Base-by-base conservation (phyloP, 2,329 filamentous ascomycete species). In the Colletotrichum tanaceti region DNA sequence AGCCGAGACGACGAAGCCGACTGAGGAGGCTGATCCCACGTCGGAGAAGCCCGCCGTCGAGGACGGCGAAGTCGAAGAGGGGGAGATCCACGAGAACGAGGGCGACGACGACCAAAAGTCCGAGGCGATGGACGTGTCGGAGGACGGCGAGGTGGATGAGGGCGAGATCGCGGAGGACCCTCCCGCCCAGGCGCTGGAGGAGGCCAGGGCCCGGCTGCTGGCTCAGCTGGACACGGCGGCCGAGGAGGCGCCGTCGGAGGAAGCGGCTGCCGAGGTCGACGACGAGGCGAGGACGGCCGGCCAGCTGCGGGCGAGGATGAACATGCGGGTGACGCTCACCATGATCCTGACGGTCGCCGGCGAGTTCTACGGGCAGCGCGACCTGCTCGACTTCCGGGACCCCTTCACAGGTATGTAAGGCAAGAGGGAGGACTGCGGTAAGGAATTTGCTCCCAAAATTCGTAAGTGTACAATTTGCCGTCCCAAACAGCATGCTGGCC, bases 281-380 rank as follows among this genome's bases (percentile, higher is more conserved):
- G 71, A 75, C 20, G 68, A 74, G 20, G 53, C 64, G 20, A 46
- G 64, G 20, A 61, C 38, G 16, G 35, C 55, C 41, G 72, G 71
- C 3, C 73, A 75, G 4, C 73, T 72, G 43, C 77, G 82, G n/a
- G 77, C 77, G 46, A 80, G 79, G 46, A 79, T 82, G 74, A 88
- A 86, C 76, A 84, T 84, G 82, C 84, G 87, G 35, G 91, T 89
- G n/a, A 94, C 93, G 47, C 84, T 98, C 41, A 94, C 97, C 79
- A 97, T 97, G 93, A 93, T 98, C 61, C 83, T 98, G 73, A 96
- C 93, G 0, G 86, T 98, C 43, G 90, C 92, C 55, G 94, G 93
- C 73, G 94, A 97, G 79, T 89, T 92, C 72, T 98, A 94, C 79
- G 94, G 95, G 1, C 95, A 98, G 80, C 86, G 91, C 72, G 95